Base-by-base conservation (phyloP, 805 yeast species). In the Debaryomyces prosopidis region DNA sequence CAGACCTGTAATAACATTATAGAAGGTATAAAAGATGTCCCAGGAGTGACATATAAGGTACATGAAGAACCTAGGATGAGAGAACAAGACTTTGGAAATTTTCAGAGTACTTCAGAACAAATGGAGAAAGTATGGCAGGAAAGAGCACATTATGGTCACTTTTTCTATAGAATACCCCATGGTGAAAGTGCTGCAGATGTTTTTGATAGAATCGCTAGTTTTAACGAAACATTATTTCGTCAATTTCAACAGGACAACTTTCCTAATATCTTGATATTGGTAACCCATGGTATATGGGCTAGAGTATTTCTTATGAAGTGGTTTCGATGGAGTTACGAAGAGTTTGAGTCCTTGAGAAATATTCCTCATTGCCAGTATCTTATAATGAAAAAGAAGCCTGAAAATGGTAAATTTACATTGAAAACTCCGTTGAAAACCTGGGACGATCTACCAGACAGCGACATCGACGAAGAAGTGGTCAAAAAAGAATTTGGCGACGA, bases 131-230 rank as follows among this genome's bases (percentile, higher is more conserved):
- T 89, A 28, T 85, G 96, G 89, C 76, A 77, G 44, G 96, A 88
- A 55, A 69, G 97, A 39, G 91, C 96, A 0, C 80, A 82, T 49
- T 91, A 91, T 66, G 97, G 97, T 0, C 76, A 71, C 52, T 73
- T 71, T 58, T 91, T 91, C 64, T 91, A 87, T 62, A 68, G 97
- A 44, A 91, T 91, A 26, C 96, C 96, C 4, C 83, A 87, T 57
- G 97, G 97, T 9, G 97, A 91, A 64, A 85, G 94, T 56, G 97
- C 97, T 0, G 97, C 97, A 0, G 97, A 91, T 64, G 97, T 91
- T 8, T 91, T 82, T 65, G 97, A 91, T 65, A 73, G 97, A 39
- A 85, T 91, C 50, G 87, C 96, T 2, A 87, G 94, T 12, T 91
- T 91, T 63, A 89, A 89, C 61, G 96, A 89, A 63, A 82, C 96